phyloP scores from a whole-genome alignment of 352 stramenopile genomes.

The Phytophthora citrophthora region DNA sequence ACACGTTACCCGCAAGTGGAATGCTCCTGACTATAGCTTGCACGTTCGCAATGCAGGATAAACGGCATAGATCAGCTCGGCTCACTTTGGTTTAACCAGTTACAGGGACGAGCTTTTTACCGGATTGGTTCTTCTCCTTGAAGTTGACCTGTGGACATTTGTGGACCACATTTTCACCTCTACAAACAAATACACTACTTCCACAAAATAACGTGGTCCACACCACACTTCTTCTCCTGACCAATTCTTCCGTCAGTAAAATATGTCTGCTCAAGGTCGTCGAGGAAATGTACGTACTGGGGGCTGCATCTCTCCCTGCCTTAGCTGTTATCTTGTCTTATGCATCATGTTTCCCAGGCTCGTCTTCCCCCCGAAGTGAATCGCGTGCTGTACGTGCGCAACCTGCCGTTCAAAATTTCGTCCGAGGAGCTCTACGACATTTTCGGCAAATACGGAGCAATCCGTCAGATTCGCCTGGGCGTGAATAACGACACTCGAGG shows the following conservation, averaged over 20 bases:
- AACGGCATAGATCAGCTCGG: no score
- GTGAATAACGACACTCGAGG: slow-evolving; percentile 96
- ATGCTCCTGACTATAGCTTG: no score
- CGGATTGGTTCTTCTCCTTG: no score
- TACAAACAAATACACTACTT: no score
- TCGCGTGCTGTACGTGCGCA: slow-evolving; percentile 96
- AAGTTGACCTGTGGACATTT: no score
- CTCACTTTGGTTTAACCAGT: no score
- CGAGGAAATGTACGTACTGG: slow-evolving; percentile 60
- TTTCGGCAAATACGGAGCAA: slow-evolving; percentile 99
- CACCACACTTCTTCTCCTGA: background rate
- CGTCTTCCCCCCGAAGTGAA: slow-evolving; percentile 98
- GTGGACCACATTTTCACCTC: no score
- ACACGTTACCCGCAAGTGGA: no score
- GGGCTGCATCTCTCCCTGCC: background rate
- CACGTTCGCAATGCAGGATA: no score
- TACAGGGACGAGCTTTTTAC: no score
- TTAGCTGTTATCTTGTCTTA: background rate
- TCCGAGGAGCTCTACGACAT: slow-evolving; percentile 99
- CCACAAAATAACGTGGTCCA: no score
- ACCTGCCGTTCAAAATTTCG: slow-evolving; percentile 99
- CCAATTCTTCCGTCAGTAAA: background rate
- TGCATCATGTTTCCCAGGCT: slow-evolving; percentile 43
- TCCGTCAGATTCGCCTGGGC: slow-evolving; percentile 95
- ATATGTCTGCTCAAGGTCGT: slow-evolving; percentile 62